Evolutionary conservation across 2,329 filamentous ascomycete genomes (phyloP).

Genomic region (Graphilbum ipis-grandicollis): DNA sequence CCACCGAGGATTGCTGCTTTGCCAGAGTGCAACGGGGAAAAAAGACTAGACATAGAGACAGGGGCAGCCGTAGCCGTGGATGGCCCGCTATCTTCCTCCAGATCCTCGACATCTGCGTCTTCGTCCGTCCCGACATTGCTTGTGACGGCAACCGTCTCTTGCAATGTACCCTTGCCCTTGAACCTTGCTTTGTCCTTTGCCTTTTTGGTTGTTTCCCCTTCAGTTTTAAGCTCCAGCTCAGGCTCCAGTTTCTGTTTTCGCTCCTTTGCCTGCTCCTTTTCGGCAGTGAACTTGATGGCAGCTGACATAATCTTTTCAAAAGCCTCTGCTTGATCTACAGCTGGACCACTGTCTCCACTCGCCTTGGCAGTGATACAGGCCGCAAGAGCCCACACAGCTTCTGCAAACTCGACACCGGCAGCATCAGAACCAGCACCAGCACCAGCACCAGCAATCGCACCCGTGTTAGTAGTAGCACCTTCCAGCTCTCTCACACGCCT

Average conservation of each 20-base stretch:
- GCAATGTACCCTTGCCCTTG: too few relatives aligned
- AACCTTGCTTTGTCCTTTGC: neutral
- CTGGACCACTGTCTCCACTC: neutral
- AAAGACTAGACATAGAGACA: slow-evolving; percentile 8
- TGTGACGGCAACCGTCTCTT: neutral
- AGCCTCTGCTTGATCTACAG: slow-evolving; percentile 14
- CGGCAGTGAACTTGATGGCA: neutral
- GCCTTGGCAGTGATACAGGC: slow-evolving; percentile 15
- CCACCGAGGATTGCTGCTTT: slow-evolving; percentile 7
- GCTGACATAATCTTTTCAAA: too few relatives aligned
- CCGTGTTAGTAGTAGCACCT: too few relatives aligned
- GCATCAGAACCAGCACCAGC: too few relatives aligned
- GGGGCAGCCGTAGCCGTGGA: too few relatives aligned
- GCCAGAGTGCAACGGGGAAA: slow-evolving; percentile 5
- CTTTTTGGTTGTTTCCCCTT: neutral
- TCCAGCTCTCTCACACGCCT: too few relatives aligned
- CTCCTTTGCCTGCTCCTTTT: neutral
- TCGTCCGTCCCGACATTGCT: neutral
- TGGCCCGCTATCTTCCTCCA: neutral
- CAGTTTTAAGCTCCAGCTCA: neutral
- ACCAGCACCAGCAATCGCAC: too few relatives aligned
- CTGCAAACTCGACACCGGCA: too few relatives aligned
- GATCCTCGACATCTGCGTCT: neutral
- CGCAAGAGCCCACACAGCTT: too few relatives aligned
- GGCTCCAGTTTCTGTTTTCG: too few relatives aligned